phyloP scores from a whole-genome alignment of 345 rosid genomes.

The Eutrema yunnanense region DNA sequence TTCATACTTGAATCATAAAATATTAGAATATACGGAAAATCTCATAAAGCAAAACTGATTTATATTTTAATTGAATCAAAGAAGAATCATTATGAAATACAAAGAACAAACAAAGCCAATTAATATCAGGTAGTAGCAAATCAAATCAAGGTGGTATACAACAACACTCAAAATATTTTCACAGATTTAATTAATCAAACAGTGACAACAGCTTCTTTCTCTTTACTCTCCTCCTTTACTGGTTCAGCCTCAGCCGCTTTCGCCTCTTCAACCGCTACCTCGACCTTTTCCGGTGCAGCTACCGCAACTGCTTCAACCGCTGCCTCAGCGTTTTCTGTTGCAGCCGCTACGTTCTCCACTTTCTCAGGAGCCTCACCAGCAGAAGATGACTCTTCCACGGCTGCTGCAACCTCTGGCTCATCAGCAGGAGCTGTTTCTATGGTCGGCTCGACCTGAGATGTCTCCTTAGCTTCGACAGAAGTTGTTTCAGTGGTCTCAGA shows the following conservation, averaged over 20 bases:
- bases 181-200: constrained; percentile 15
- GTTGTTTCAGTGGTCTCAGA: constrained; percentile 19
- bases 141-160: constrained; percentile 11
- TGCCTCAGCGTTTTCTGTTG: constrained; percentile 12
- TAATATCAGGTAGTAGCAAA: constrained; percentile 17
- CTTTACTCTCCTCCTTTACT: constrained; percentile 17
- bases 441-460: constrained; percentile 17
- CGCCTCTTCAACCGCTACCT: not conserved
- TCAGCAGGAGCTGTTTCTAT: constrained; percentile 11
- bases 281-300: constrained; percentile 5
- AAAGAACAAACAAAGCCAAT: constrained; percentile 23
- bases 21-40: not conserved
- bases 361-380: constrained; percentile 1
- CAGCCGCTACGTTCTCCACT: constrained; percentile 4
- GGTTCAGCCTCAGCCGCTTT: constrained; percentile 3
- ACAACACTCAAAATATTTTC: constrained; percentile 19
- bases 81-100: constrained; percentile 3
- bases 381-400: constrained; percentile 20
- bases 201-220: constrained; percentile 18
- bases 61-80: constrained; percentile 14
- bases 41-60: constrained; percentile 12
- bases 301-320: not conserved
- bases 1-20: no score
- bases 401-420: constrained; percentile 20
- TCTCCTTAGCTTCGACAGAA: constrained; percentile 17